Conservation (phyloP, 768 basidiomycete genomes). For the Mycena galopus region DNA sequence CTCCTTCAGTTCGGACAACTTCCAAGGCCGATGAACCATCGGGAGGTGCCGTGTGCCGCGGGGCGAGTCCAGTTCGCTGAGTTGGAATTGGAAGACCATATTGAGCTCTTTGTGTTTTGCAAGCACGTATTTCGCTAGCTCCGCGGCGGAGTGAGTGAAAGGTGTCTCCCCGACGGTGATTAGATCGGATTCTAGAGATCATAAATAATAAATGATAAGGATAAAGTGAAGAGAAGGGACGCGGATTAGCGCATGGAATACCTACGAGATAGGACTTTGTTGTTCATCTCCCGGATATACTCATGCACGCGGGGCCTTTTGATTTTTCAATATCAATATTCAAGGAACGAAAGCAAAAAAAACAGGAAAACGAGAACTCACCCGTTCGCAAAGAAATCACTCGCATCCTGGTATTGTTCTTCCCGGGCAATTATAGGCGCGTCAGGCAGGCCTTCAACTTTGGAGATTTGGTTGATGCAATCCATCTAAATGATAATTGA, state of each 20-base stretch:
- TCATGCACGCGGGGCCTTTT: slow-evolving; percentile 74
- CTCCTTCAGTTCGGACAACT: slow-evolving; percentile 64
- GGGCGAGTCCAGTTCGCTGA: slow-evolving; percentile 71
- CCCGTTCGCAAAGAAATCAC: slow-evolving; percentile 72
- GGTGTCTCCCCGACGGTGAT: slow-evolving; percentile 78
- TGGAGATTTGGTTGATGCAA: slow-evolving; percentile 79
- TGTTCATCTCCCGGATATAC: slow-evolving; percentile 75
- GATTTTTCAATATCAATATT: neutral
- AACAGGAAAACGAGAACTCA: slow-evolving; percentile 35
- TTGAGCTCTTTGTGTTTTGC: slow-evolving; percentile 67
- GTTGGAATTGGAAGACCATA: slow-evolving; percentile 75
- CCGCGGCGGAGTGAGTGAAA: slow-evolving; percentile 64
- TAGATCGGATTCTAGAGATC: slow-evolving; percentile 60
- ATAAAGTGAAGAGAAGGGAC: slow-evolving; percentile 6
- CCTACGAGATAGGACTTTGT: slow-evolving; percentile 72
- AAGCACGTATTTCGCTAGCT: slow-evolving; percentile 68
- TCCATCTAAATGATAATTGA: slow-evolving; percentile 65
- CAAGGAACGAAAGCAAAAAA: neutral
- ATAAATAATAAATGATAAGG: neutral
- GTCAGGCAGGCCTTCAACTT: slow-evolving; percentile 73
- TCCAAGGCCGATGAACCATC: slow-evolving; percentile 62
- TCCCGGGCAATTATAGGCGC: slow-evolving; percentile 67
- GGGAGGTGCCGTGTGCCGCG: slow-evolving; percentile 50
- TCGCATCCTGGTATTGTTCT: slow-evolving; percentile 66
- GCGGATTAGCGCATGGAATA: slow-evolving; percentile 21